Conservation (phyloP, 495 filamentous ascomycete genomes). For the Penicillium ucsense region DNA sequence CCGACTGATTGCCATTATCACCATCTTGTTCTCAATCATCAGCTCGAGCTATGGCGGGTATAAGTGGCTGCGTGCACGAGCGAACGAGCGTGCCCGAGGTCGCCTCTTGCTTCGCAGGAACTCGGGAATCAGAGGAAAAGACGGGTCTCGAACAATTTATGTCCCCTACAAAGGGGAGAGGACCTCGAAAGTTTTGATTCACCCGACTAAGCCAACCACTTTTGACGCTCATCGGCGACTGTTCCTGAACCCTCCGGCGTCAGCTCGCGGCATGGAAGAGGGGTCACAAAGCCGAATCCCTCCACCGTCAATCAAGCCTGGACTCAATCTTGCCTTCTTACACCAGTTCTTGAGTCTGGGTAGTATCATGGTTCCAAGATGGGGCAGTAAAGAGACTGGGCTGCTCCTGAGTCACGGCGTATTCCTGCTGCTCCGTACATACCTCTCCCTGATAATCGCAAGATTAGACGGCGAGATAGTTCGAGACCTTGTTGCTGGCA, state of each 20-base stretch:
- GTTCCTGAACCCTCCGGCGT: conserved; percentile 82
- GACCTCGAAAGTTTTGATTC: conserved; percentile 84
- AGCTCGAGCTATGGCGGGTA: conserved; percentile 64
- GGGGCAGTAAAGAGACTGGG: conserved; percentile 90
- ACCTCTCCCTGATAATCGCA: conserved; percentile 87
- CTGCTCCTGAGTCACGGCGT: conserved; percentile 69
- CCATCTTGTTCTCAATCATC: conserved; percentile 67
- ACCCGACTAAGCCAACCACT: conserved; percentile 84
- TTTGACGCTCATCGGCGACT: conserved; percentile 93
- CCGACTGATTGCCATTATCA: conserved; percentile 63
- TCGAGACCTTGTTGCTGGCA: conserved; percentile 87
- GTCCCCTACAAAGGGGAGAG: conserved; percentile 76
- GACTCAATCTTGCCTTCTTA: conserved; percentile 93
- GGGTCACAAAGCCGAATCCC: conserved; percentile 57
- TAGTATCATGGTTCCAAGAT: conserved; percentile 94
- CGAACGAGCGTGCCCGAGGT: conserved; percentile 70
- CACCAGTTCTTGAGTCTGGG: conserved; percentile 93
- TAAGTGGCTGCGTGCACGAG: conserved; percentile 58
- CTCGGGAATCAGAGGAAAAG: conserved; percentile 83
- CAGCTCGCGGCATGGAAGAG: conserved; percentile 63
- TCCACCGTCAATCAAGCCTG: conserved; percentile 78
- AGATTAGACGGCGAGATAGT: conserved; percentile 94
- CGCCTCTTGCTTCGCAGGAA: conserved; percentile 76
- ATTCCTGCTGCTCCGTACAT: conserved; percentile 72
- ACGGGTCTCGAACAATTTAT: conserved; percentile 88